Evolutionary conservation across 176 grass and related monocot genomes (phyloP), one percentile per base, ranked within the genome.

Genomic region (Lolium perenne): DNA sequence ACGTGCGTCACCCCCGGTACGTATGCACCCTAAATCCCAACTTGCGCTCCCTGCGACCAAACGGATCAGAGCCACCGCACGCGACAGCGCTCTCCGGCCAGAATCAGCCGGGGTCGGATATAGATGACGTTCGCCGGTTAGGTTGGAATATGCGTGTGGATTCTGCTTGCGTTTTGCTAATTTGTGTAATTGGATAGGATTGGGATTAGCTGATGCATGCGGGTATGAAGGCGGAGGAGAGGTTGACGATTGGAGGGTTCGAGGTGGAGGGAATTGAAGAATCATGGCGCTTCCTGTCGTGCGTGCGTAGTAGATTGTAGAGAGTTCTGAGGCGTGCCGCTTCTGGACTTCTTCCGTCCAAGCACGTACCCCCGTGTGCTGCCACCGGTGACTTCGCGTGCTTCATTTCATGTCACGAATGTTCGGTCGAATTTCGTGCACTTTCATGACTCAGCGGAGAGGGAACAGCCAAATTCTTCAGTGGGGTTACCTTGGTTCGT

Each of bases 121-220:
- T 47, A 21, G 71, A 25, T 74, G 71, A 74, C 45, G 71, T 13
- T 49, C 0, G 12, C n/a, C 3, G 45, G 41, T 47, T 72, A 13
- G 11, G 32, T 55, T 38, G n/a, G 82, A 74, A 83, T 48, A 74
- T 14, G 68, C 81, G 57, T 3, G 11, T 17, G 54, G 53, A 61
- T 80, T 62, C 85, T 26, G 59, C 59, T 23, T 25, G 59, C n/a
- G 20, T 59, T 21, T n/a, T 2, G 6, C 41, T 45, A 8, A 45
- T 45, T 57, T 57, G 55, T 60, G 69, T 10, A 9, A 5, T 0
- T 13, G 70, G 70, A 48, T 73, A 73, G 70, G 70, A 48, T 73
- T 18, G 3, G 70, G 41, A 72, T 72, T 1, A 5, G n/a, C 2
- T 4, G 58, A 10, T 22, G 70, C 46, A 12, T 35, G 32, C 32